Base-by-base conservation (phyloP, 2,329 filamentous ascomycete genomes). In the Mycosphaerella sp. region DNA sequence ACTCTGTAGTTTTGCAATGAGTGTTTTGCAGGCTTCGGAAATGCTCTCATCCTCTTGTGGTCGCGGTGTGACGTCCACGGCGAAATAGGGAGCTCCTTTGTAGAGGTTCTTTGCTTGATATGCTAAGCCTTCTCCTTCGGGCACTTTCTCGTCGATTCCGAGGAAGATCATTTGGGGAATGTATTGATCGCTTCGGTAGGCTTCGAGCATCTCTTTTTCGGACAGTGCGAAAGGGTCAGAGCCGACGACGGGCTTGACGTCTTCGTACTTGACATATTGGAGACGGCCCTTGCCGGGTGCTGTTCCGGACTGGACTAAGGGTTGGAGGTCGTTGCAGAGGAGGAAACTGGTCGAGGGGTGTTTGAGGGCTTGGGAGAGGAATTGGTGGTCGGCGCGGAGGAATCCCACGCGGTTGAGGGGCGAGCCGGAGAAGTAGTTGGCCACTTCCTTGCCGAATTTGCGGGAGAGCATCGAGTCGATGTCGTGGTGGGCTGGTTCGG, bases 81-180 rank as follows among this genome's bases (percentile, higher is more conserved):
- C 91, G 66, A 97, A 98, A 71, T 84, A 94, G 1, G 93, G 90
- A 43, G 79, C 77, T 2, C 91, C 93, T 30, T 75, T 79, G 66
- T 95, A 94, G 18, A 73, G 71, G 46, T 82, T 81, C 46, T 76
- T 75, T 42, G 81, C 81, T 53, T 81, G 82, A 64, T 84, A 85
- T 53, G 75, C 64, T 45, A 86, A 79, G 0, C 73, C 78, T 27
- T 76, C 68, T 44, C 73, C 78, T 27, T 76, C 68, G 43, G 73
- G 73, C 21, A 68, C 69, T 42, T 68, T 71, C 66, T 95, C 89
- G 59, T 95, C 82, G 42, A 96, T 70, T 0, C 91, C 91, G 25
- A 97, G 73, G 66, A 97, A 96, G 46, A 97, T 75, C 45, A 96
- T 75, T 56, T 88, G 78, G 2, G 89, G 85, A 16, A 75, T 70